Base-by-base conservation (phyloP, 2,329 filamentous ascomycete genomes). In the Penicillium sp. region DNA sequence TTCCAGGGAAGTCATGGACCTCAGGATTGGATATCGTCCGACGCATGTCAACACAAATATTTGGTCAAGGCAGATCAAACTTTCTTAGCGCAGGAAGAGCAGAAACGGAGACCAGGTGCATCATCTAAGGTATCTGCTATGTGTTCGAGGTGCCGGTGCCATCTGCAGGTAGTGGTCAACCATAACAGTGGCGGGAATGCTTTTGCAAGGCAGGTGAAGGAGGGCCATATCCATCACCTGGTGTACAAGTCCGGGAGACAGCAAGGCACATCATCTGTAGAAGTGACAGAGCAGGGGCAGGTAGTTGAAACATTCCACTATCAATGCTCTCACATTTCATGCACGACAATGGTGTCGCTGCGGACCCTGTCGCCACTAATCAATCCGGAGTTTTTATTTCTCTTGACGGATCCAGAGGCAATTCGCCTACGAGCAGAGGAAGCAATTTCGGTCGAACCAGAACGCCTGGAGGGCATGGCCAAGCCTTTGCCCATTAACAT, bases 171-270 rank as follows among this genome's bases (percentile, higher is more conserved):
- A 20, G 69, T 71, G 9, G 74, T 84, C 29, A 75, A 78, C 51
- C 81, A 79, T 56, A 71, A 70, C 10, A 64, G 71, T n/a, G 65
- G 63, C 41, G 66, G 66, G 28, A 66, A 62, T 43, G 62, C 64
- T 37, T 68, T 75, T 5, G 81, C 77, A 57, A 4, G 15, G 6
- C 77, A 78, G 3, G 75, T 72, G 46, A 52, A 61, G 9, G 29
- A 75, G 1, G 77, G 74, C 54, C 80, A 81, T 27, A 65, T 87
- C 4, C 85, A 88, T 64, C 84, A 88, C 64, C 77, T 86, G 50
- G 67, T 74, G 31, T 78, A 71, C 33, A 68, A 63, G 31, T 65
- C 69, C 47, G 60, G 66, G 20, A 65, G 65, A 44, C 60, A 69
- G 29, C 57, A 57, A 50, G 62, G 59, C 25, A 41, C 52, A 13